Conservation (phyloP, 352 stramenopile genomes). For the Pythium dissotocum region DNA sequence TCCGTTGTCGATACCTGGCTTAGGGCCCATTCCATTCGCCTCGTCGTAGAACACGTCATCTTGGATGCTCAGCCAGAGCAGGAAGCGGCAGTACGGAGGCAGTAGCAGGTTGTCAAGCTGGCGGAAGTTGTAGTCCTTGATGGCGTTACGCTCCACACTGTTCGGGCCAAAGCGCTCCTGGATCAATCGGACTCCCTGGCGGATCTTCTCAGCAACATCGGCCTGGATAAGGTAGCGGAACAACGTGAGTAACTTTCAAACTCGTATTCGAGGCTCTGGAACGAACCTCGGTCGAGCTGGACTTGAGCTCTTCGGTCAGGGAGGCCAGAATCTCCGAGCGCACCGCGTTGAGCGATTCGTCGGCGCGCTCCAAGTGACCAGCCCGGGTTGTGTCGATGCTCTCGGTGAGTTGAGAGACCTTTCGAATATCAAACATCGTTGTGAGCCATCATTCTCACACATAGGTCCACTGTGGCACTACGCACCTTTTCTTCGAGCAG, state of each 20-base stretch:
- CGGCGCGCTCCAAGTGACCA: constrained; percentile 71
- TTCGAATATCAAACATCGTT: background rate
- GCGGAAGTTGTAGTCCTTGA: constrained; percentile 90
- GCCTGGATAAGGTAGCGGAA: background rate
- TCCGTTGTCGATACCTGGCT: constrained; percentile 39
- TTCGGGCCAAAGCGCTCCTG: constrained; percentile 85
- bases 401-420: constrained; percentile 86
- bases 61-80: constrained; percentile 89
- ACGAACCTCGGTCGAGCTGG: constrained; percentile 42
- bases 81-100: constrained; percentile 86
- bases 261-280: background rate
- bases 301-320: constrained; percentile 70
- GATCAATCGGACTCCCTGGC: constrained; percentile 74
- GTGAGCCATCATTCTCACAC: background rate
- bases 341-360: constrained; percentile 76
- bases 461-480: background rate
- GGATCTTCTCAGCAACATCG: constrained; percentile 70
- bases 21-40: constrained; percentile 44
- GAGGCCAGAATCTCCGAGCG: constrained; percentile 74
- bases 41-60: constrained; percentile 86
- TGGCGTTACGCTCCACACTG: constrained; percentile 78
- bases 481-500: constrained; percentile 83
- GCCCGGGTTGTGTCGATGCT: constrained; percentile 82
- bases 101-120: constrained; percentile 85
- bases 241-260: constrained; percentile 1